Evolutionary conservation across 768 basidiomycete genomes (phyloP).

Genomic region (Leccinum fibrillosum): DNA sequence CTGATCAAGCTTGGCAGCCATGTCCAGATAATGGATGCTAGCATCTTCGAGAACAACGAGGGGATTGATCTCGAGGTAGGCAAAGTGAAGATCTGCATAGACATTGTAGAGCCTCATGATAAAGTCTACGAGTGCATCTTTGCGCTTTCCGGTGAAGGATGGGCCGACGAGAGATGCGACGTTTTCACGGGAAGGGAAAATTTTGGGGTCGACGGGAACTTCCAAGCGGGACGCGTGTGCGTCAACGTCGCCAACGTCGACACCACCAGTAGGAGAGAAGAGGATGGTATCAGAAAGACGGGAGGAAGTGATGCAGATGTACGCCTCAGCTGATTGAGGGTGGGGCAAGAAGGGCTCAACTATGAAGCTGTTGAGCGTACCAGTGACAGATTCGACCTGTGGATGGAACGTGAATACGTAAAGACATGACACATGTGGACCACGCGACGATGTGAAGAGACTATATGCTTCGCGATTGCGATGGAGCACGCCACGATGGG

Average conservation of each 20-base stretch:
- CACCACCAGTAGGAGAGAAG: constrained; percentile 98
- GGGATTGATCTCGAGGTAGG: constrained; percentile 99
- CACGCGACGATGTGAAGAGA: constrained; percentile 24
- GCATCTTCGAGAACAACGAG: constrained; percentile 85
- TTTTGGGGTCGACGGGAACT: constrained; percentile 60
- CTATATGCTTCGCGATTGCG: constrained; percentile 11
- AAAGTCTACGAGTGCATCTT: constrained; percentile 93
- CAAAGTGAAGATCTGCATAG: constrained; percentile 98
- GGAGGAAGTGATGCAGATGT: constrained; percentile 95
- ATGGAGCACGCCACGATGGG: not conserved
- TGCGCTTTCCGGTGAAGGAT: constrained; percentile 80
- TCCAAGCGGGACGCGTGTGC: constrained; percentile 91
- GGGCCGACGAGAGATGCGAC: constrained; percentile 74
- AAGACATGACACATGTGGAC: constrained; percentile 9
- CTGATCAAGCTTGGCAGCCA: constrained; percentile 99
- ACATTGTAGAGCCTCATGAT: constrained; percentile 92
- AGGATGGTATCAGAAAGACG: constrained; percentile 95
- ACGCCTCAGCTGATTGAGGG: constrained; percentile 91
- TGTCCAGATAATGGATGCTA: constrained; percentile 93
- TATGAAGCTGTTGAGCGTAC: constrained; percentile 96
- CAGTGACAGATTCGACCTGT: constrained; percentile 91
- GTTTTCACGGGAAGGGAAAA: constrained; percentile 79
- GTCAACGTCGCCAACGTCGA: constrained; percentile 98
- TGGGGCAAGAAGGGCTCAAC: constrained; percentile 99
- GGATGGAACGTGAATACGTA: constrained; percentile 14